Percentiles rank a stretch among this genome's conserved stretches.
These are phyloP conservation scores for Thecamonas trahens DNA, from an alignment of 78 protist genomes.

Conservation along the genomic window DNA sequence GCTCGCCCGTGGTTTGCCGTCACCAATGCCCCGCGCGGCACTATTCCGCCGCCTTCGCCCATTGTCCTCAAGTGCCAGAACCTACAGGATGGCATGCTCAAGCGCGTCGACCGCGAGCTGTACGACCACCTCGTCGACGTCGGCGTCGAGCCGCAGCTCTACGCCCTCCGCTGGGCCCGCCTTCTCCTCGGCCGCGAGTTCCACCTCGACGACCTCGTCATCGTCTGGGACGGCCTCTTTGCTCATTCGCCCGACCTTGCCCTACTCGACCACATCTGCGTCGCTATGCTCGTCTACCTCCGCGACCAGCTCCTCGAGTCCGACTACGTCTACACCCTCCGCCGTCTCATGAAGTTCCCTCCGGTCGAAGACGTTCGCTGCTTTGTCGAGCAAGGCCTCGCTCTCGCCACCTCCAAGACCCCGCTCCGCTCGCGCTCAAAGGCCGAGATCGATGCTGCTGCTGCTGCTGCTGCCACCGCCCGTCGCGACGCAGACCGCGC, in stretches of 20 bases:
- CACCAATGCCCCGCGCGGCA: background rate
- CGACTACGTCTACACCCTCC: background rate
- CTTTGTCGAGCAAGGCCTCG: background rate
- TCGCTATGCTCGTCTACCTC: conserved; percentile 20
- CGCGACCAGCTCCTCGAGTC: background rate
- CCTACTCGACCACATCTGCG: conserved; percentile 17
- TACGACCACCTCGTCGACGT: background rate
- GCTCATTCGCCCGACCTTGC: background rate
- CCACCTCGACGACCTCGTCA: conserved; percentile 27
- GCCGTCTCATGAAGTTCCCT: conserved; percentile 22
- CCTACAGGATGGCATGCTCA: conserved; percentile 5
- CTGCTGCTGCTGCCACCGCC: background rate
- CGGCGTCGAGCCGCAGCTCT: conserved; percentile 17
- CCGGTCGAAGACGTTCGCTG: conserved; percentile 22
- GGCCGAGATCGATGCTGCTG: background rate
- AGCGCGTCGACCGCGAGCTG: conserved; percentile 2
- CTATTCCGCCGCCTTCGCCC: background rate
- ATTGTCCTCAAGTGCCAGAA: background rate
- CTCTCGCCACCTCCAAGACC: background rate
- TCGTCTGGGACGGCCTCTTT: conserved; percentile 38
- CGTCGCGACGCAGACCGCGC: background rate
- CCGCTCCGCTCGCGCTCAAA: background rate
- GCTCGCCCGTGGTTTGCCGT: background rate
- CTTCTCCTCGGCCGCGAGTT: conserved; percentile 51
- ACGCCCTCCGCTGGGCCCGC: conserved; percentile 35